phyloP scores from a whole-genome alignment of 1,139 yeast species.

The Scheffersomyces illinoinensis region DNA sequence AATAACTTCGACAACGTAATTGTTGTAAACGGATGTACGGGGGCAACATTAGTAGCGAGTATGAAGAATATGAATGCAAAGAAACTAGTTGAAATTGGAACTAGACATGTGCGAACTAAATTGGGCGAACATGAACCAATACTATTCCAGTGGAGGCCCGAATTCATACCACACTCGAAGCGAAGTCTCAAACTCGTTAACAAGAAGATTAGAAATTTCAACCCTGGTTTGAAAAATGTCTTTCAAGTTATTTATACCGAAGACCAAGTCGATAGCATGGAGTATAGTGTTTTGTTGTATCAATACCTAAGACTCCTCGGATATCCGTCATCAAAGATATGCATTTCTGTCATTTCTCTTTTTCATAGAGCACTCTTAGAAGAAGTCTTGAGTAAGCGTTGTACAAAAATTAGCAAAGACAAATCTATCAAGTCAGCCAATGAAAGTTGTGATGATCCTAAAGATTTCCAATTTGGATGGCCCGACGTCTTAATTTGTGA shows the following conservation, averaged over 20 bases:
- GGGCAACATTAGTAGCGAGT: constrained; percentile 3
- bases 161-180: neutral
- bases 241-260: constrained; percentile 40
- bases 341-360: constrained; percentile 41
- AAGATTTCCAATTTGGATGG: constrained; percentile 7
- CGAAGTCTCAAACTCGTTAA: neutral
- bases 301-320: constrained; percentile 50
- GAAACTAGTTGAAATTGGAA: constrained; percentile 9
- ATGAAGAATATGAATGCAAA: constrained; percentile 1
- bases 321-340: constrained; percentile 39
- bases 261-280: constrained; percentile 52
- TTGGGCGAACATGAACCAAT: neutral
- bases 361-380: constrained; percentile 33
- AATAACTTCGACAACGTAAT: constrained; percentile 8
- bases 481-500: constrained; percentile 9
- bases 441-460: neutral
- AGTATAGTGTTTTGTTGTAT: constrained; percentile 47
- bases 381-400: constrained; percentile 18
- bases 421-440: neutral
- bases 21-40: constrained; percentile 8
- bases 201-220: constrained; percentile 12
- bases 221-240: constrained; percentile 42
- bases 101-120: neutral
- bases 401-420: constrained; percentile 1
- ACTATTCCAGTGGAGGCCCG: constrained; percentile 4